Evolutionary conservation across 2,329 filamentous ascomycete genomes (phyloP), one percentile per base, ranked within the genome.

Genomic region (Paracamarosporium sp.): DNA sequence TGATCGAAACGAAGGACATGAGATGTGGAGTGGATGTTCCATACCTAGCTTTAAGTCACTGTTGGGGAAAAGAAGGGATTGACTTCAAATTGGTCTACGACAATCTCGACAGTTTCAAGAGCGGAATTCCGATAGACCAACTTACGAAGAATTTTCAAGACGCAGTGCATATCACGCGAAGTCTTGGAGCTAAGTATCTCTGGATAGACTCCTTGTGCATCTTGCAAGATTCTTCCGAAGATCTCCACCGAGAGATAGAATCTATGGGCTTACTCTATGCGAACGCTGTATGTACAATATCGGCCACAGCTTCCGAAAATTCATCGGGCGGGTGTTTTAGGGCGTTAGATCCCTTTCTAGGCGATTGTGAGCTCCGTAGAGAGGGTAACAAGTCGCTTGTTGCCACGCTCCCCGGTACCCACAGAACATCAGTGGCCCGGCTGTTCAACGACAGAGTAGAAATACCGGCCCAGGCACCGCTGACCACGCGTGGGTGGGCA

Each of bases 361-460:
- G 35, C 15, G 35, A 38, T 8, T 38, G 35, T 38, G 15, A 15
- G 5, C 11, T 38, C 22, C 28, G 20, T 4, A 4, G 31, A 20
- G 31, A 22, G 15, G 8, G 30, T 9, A 9, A 22, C 36, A 28
- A 11, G 7, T 25, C 22, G 2, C 30, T 31, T 31, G 30, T 31
- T 11, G 30, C 30, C 30, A 31, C 7, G 13, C 13, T 11, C 13
- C 3, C 30, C 13, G 30, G 20, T 9, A 38, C 1, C 8, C 30
- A 17, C 36, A 59, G 59, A 85, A 17, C 35, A 31, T 9, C 30
- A 31, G 17, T 43, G 24, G 24, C 51, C 17, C 9, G 20, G n/a
- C 8, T 15, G 30, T 54, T 47, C 41, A 17, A 28, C 22, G 31
- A 54, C 12, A 38, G 30, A 20, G 51, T 38, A 13, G 41, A 38